Base-by-base conservation (phyloP, 805 yeast species). In the Helenozyma baotianmanensis region DNA sequence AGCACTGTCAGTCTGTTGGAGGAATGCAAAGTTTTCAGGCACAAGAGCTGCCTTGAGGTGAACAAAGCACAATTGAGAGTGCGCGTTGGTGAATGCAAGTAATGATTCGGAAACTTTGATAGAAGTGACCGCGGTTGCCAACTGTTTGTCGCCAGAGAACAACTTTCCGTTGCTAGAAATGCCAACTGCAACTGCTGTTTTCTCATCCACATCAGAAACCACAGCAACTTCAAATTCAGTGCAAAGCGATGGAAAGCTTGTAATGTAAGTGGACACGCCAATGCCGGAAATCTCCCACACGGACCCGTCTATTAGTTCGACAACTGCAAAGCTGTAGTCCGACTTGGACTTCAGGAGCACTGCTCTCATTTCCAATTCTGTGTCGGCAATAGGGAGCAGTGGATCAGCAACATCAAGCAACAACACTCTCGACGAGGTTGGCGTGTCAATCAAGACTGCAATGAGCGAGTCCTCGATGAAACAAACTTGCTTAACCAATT, bases 21-120 rank as follows among this genome's bases (percentile, higher is more conserved):
- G 44, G 23, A 48, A 51, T 23, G 54, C 53, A 27, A 71, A 71
- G 9, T 50, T 47, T 13, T 50, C 53, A 22, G 51, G 56, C 12
- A 70, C 68, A 22, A 59, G 57, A 3, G 58, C 48, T 2, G 70
- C 51, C 18, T 62, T 64, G 49, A 89, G 63, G 57, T 88, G 97
- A 26, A 85, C 72, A 48, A 90, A 87, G 53, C 87, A 82, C 39
- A 92, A 67, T 41, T 77, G 76, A 40, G 87, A 84, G 43, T 85
- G 92, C 6, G 92, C 94, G 2, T 96, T 89, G 0, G 98, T 92
- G 54, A 83, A 82, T 18, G 85, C 56, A 10, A 90, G 61, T 50
- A 83, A 81, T 6, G 78, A 68, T 25, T 80, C 88, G 0, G 95
- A 78, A 9, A 82, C 60, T 35, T 75, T 70, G 36, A 90, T 57